phyloP scores from a whole-genome alignment of 371 early-diverging fungal genomes.

The Lichtheimia corymbifera region DNA sequence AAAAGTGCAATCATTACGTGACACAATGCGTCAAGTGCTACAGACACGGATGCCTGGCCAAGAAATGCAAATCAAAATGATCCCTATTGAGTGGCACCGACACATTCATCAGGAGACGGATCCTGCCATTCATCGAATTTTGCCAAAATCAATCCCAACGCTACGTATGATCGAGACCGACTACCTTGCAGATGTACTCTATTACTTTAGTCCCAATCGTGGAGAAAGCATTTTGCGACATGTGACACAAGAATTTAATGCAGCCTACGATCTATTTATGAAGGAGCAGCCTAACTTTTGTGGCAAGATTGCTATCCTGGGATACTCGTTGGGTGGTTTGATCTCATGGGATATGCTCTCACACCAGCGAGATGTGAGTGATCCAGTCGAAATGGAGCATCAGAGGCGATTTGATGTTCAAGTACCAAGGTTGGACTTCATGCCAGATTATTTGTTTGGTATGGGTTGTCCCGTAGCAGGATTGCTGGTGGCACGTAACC shows the following conservation, averaged over 20 bases:
- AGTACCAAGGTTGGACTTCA: conserved; percentile 54
- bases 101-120: conserved; percentile 58
- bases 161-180: conserved; percentile 62
- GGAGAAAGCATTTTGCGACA: conserved; percentile 59
- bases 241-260: conserved; percentile 56
- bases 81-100: conserved; percentile 56
- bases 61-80: conserved; percentile 46
- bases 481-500: conserved; percentile 61
- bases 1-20: conserved; percentile 53
- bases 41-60: conserved; percentile 51
- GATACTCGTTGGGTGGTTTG: conserved; percentile 69
- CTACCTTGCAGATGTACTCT: conserved; percentile 67
- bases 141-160: conserved; percentile 63
- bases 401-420: conserved; percentile 40
- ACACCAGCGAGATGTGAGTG: conserved; percentile 32
- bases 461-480: conserved; percentile 68
- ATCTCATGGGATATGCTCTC: conserved; percentile 66
- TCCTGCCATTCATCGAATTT: conserved; percentile 42
- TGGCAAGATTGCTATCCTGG: conserved; percentile 60
- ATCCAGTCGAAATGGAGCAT: conserved; percentile 19
- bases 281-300: conserved; percentile 54
- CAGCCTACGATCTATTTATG: conserved; percentile 52
- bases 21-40: conserved; percentile 51
- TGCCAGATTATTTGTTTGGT: conserved; percentile 56
- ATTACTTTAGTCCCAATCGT: conserved; percentile 53